Evolutionary conservation across 2,329 filamentous ascomycete species (phyloP), one percentile per base, ranked within the genome.

Genomic region (Trichoderma sp.): DNA sequence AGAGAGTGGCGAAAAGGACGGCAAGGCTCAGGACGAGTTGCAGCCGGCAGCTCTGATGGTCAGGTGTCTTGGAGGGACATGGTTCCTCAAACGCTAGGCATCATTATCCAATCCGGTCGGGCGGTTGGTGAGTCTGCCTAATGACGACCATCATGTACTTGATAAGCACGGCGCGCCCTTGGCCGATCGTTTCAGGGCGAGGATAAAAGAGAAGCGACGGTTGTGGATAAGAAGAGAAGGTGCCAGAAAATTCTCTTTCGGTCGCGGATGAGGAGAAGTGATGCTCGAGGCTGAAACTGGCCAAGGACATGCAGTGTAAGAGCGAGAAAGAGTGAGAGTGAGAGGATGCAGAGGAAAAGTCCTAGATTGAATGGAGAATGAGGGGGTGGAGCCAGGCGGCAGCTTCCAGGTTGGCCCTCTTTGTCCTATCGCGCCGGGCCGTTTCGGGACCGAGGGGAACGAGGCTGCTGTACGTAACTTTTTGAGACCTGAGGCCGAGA

Each of bases 81-180:
- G 59, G 59, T 63, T 52, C 50, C 59, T 63, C 26, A 52, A 63
- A 45, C 59, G 59, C 59, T 63, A 63, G 59, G 59, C 59, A 45
- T 43, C 59, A 55, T 63, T 39, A 63, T 55, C 59, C 50, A 63
- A 63, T 50, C 59, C 41, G 47, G 50, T 5, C 15, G 26, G 39
- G 30, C 51, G 9, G 45, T 34, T 63, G 48, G 41, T 54, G 59
- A 63, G 59, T 63, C 59, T 63, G 59, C 59, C 59, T 63, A 63
- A 50, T 39, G 59, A 55, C 58, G 48, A 45, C 41, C 59, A 47
- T 62, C 26, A 34, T 34, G 50, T 17, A n/a, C n/a, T 12, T 39
- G 48, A 44, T 19, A 44, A 34, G 48, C 41, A 34, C 45, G 17
- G 26, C 59, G 50, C 59, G 50, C 50, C 59, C 59, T 63, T 39